Evolutionary conservation across 228 moss, liverwort and hornwort genomes (phyloP).

Genomic region (Sphagnum magellanicum): DNA sequence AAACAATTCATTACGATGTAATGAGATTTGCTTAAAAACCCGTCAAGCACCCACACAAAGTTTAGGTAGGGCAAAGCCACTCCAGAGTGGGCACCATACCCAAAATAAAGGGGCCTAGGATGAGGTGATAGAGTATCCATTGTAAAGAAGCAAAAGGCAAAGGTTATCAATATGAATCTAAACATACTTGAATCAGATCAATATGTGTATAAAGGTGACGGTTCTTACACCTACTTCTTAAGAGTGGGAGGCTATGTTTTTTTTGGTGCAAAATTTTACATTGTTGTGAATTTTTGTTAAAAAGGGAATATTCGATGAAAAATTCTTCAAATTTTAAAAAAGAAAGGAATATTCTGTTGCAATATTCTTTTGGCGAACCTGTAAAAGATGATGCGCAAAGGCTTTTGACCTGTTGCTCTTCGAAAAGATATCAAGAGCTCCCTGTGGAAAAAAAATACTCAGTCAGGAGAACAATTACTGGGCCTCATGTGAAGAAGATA

Average conservation of each 20-base stretch:
- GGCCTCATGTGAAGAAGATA: not conserved
- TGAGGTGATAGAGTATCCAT: not conserved
- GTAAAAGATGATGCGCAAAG: slow-evolving; percentile 58
- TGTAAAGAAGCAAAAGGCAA: not conserved
- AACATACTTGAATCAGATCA: no score
- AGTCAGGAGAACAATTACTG: not conserved
- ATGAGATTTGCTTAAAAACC: not conserved
- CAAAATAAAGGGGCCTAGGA: not conserved
- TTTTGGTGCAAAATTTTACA: no score
- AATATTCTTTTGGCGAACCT: slow-evolving; percentile 10
- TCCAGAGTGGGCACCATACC: not conserved
- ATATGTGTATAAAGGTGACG: no score
- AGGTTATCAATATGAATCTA: no score
- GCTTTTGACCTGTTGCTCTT: slow-evolving; percentile 54
- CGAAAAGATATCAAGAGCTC: slow-evolving; percentile 57
- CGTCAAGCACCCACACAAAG: no score
- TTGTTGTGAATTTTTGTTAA: no score
- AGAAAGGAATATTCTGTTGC: not conserved
- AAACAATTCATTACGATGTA: not conserved
- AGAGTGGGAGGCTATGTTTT: no score
- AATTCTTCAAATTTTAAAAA: not conserved
- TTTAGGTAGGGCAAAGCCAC: no score
- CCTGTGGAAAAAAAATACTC: slow-evolving; percentile 5
- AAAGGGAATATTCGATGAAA: not conserved
- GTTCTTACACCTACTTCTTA: no score